Base-by-base conservation (phyloP, 2,329 filamentous ascomycete genomes). In the Metarhizium rileyi region DNA sequence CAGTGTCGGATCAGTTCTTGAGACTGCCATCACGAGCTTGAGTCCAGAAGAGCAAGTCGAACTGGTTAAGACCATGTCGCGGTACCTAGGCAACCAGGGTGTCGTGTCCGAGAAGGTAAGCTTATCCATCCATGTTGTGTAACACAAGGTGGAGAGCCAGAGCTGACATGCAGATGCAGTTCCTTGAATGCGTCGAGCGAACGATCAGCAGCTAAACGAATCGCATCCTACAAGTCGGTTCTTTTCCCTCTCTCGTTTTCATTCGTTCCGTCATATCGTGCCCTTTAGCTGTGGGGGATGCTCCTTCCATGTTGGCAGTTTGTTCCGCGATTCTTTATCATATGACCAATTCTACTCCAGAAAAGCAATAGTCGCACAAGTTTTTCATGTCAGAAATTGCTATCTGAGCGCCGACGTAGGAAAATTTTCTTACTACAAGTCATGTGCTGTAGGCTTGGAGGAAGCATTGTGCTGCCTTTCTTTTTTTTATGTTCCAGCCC, bases 21-120 rank as follows among this genome's bases (percentile, higher is more conserved):
- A 98, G 72, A 81, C 83, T 12, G 91, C 88, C 46, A 95, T 98
- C 57, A 94, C 84, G 5, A 90, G 90, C n/a, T 71, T 98, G 58
- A 84, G 82, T 1, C 72, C 83, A 1, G 90, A 95, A 38, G 89
- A 98, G 69, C 91, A 98, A 69, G 75, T 95, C 53, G 91, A 96
- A 68, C 73, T 88, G 47, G 75, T 90, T 25, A 80, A 77, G 63
- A 74, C 74, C 7, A 80, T 86, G 63, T 73, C 74, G 50, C 77
- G 77, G 56, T 84, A 85, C 60, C 70, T 86, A 38, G 73, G 74
- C 53, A 85, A 85, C 61, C 82, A 86, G 64, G 80, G 78, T n/a
- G 57, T 68, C 40, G 55, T 69, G 44, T 53, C 64, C 30, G 58
- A 62, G 42, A 57, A 56, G 30, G 66, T 69, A 54, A 45, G 50